Evolutionary conservation across 441 rosid genomes (phyloP).

Genomic region (Adansonia rubrostipa): DNA sequence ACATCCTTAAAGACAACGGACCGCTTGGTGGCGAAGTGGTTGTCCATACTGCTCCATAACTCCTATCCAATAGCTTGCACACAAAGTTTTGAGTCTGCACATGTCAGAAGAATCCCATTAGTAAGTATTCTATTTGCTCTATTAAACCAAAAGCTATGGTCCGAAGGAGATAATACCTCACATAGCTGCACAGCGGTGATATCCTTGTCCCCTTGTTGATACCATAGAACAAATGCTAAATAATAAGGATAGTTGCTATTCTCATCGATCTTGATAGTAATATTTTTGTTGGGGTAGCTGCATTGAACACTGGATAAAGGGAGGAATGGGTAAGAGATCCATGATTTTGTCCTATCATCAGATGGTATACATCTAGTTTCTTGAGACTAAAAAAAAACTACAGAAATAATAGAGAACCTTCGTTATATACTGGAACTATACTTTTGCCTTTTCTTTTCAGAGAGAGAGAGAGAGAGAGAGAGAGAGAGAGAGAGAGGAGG

Average conservation of each 20-base stretch:
- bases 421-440: not conserved
- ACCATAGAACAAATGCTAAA: conserved; percentile 63
- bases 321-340: conserved; percentile 14
- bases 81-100: conserved; percentile 52
- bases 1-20: conserved; percentile 61
- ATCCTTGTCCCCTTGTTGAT: conserved; percentile 70
- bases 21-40: conserved; percentile 61
- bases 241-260: conserved; percentile 64
- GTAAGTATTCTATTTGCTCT: not conserved
- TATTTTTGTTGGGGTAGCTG: conserved; percentile 59
- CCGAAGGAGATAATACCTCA: conserved; percentile 43
- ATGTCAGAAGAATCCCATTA: conserved; percentile 11
- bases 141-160: not conserved
- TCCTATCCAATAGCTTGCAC: conserved; percentile 70
- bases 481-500: no score
- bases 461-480: not conserved
- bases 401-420: not conserved
- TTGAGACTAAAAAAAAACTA: not conserved
- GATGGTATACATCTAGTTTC: not conserved
- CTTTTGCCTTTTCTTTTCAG: not conserved
- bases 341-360: conserved; percentile 9
- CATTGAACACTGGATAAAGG: conserved; percentile 55
- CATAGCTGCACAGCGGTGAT: conserved; percentile 75
- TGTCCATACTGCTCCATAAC: conserved; percentile 73
- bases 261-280: conserved; percentile 67